Evolutionary conservation across 306 rosid species (phyloP).

Genomic region (Malus sylvestris): DNA sequence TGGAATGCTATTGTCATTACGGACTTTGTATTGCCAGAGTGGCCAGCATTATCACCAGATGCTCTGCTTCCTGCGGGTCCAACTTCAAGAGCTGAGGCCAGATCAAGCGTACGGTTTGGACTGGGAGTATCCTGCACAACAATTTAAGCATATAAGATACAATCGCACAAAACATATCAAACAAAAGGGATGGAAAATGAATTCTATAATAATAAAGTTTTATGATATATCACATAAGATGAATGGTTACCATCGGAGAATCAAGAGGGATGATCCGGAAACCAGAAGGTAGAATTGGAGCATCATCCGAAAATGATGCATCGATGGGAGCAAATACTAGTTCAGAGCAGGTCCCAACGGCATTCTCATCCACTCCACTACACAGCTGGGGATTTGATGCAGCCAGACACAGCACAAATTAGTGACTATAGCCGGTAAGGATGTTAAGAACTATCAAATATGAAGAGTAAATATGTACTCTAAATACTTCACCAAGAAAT

Average conservation of each 20-base stretch:
- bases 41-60: conserved; percentile 49
- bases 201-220: background rate
- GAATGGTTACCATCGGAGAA: conserved; percentile 47
- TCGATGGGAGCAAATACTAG: conserved; percentile 97
- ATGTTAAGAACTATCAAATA: background rate
- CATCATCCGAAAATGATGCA: conserved; percentile 94
- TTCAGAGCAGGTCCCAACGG: conserved; percentile 78
- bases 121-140: conserved; percentile 63
- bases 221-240: background rate
- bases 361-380: conserved; percentile 85
- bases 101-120: conserved; percentile 94
- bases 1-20: conserved; percentile 99
- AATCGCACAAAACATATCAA: background rate
- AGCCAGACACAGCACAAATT: conserved; percentile 12
- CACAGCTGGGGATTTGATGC: conserved; percentile 53
- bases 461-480: background rate
- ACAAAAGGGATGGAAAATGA: background rate
- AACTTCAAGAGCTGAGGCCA: conserved; percentile 91
- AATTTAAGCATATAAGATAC: background rate
- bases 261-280: conserved; percentile 93
- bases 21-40: conserved; percentile 68
- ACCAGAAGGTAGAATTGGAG: conserved; percentile 92
- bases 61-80: conserved; percentile 68
- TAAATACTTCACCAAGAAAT: background rate
- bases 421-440: background rate